phyloP scores from a whole-genome alignment of 768 basidiomycete species.

The Ramaria sp. region DNA sequence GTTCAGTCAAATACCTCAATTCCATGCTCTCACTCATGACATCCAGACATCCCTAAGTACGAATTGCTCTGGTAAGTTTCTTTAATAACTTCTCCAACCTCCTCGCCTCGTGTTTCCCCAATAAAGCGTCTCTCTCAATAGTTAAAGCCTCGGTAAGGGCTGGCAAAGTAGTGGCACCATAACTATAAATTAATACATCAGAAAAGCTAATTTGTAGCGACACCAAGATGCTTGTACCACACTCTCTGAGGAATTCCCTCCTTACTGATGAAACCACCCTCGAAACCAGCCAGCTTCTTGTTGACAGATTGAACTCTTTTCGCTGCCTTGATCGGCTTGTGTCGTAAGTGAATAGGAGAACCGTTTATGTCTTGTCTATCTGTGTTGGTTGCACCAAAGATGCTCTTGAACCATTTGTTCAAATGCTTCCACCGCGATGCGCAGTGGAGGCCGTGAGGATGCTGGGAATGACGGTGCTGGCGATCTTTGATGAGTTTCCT shows the following conservation, averaged over 20 bases:
- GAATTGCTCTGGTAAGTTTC: slow-evolving; percentile 33
- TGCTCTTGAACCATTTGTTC: slow-evolving; percentile 10
- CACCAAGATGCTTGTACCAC: slow-evolving; percentile 80
- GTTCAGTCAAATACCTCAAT: no score
- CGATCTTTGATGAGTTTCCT: slow-evolving; percentile 22
- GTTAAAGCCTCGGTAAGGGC: slow-evolving; percentile 68
- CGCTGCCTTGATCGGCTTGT: slow-evolving; percentile 42
- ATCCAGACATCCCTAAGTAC: no score
- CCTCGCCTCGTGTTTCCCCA: slow-evolving; percentile 48
- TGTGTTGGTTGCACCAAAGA: slow-evolving; percentile 2
- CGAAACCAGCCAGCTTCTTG: slow-evolving; percentile 55
- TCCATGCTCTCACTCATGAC: no score
- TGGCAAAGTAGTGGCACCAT: slow-evolving; percentile 79
- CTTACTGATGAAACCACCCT: slow-evolving; percentile 70
- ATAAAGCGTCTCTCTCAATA: slow-evolving; percentile 50
- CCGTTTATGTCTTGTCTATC: neutral
- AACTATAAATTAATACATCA: slow-evolving; percentile 29
- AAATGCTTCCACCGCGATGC: slow-evolving; percentile 3
- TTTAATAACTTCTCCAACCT: slow-evolving; percentile 46
- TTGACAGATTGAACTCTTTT: slow-evolving; percentile 51
- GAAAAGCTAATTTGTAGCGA: slow-evolving; percentile 30
- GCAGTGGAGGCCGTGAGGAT: neutral
- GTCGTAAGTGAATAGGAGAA: neutral
- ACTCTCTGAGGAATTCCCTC: slow-evolving; percentile 69
- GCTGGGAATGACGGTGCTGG: slow-evolving; percentile 3